Percentiles rank a stretch among this genome's conserved stretches.
Evolutionary conservation across 306 rosid species (phyloP).

Genomic region (Prunus dulcis): DNA sequence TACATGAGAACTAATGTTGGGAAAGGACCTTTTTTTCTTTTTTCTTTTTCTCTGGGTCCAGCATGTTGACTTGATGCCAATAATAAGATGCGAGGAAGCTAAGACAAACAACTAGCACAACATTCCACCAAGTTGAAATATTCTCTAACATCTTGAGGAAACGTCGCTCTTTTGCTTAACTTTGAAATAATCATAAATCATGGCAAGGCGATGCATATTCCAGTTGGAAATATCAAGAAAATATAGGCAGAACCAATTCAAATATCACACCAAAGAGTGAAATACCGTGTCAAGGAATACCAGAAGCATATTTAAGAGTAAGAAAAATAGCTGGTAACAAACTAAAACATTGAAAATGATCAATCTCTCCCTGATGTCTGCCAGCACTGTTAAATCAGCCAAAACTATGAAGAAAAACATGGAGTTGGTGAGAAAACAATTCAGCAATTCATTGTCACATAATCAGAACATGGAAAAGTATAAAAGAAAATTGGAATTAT

Average conservation of each 20-base stretch:
- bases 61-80: background rate
- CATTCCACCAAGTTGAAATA: background rate
- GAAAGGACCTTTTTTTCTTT: background rate
- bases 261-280: background rate
- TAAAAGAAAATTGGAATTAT: background rate
- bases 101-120: background rate
- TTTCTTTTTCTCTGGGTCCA: background rate
- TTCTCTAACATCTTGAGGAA: background rate
- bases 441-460: too few species aligned
- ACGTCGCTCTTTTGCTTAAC: background rate
- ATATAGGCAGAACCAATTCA: background rate
- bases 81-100: background rate
- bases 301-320: slow-evolving; percentile 25
- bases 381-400: slow-evolving; percentile 47
- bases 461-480: background rate
- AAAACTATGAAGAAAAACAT: slow-evolving; percentile 1
- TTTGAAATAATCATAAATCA: background rate
- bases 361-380: slow-evolving; percentile 46
- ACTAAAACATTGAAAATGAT: slow-evolving; percentile 66
- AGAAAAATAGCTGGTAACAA: slow-evolving; percentile 70
- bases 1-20: background rate
- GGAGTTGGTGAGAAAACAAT: background rate
- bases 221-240: background rate
- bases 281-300: background rate
- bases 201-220: background rate